These are phyloP conservation scores for Vigna radiata DNA, from an alignment of 306 rosid species.

Conservation along the genomic window DNA sequence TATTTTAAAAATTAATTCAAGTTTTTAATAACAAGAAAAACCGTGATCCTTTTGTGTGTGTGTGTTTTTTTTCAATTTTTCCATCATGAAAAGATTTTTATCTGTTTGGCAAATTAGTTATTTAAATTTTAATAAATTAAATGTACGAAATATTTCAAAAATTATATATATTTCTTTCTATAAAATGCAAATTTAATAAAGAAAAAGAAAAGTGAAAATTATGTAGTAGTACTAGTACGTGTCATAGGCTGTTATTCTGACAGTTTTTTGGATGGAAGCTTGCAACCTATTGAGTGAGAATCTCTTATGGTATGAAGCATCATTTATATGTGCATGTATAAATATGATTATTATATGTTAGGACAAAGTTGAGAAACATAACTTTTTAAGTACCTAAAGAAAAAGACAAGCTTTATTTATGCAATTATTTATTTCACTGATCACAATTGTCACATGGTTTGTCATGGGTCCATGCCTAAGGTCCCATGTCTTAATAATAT, in stretches of 20 bases:
- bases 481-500: not conserved
- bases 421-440: slow-evolving; percentile 1
- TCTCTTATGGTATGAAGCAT: slow-evolving; percentile 8
- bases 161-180: not conserved
- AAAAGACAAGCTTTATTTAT: not conserved
- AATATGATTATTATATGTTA: not conserved
- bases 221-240: not conserved
- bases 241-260: not conserved
- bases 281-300: not conserved
- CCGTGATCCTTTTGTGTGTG: not conserved
- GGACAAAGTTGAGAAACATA: not conserved
- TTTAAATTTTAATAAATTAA: not conserved
- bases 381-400: not conserved
- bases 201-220: not conserved
- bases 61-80: not conserved
- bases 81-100: not conserved
- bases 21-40: no score
- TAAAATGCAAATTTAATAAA: not conserved
- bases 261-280: not conserved
- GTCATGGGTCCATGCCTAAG: not conserved
- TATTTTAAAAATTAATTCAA: no score
- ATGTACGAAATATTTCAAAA: not conserved
- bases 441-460: slow-evolving; percentile 14
- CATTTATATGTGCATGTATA: no score
- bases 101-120: not conserved